Conservation (phyloP, 805 yeast genomes). For the Yarrowia sp. region DNA sequence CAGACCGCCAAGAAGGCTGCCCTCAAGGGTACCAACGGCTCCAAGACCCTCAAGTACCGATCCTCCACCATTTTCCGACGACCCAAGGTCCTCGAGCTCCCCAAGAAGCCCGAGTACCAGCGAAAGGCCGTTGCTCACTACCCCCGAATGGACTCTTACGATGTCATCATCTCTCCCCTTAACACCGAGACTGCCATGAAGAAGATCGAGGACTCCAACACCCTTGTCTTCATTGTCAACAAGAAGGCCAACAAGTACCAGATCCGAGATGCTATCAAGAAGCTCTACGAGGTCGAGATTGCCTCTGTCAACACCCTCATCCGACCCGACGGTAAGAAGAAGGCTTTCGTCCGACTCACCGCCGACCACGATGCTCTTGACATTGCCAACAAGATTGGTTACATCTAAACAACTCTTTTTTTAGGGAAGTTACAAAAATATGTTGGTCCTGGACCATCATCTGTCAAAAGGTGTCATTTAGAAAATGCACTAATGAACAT, state of each 20-base stretch:
- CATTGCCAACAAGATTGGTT: conserved; percentile 99
- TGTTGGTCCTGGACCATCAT: background rate
- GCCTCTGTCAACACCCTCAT: conserved; percentile 92
- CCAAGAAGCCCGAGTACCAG: conserved; percentile 94
- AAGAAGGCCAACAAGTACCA: conserved; percentile 97
- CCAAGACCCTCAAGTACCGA: conserved; percentile 90
- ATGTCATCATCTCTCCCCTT: conserved; percentile 89
- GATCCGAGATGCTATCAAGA: conserved; percentile 97
- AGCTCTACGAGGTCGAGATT: conserved; percentile 95
- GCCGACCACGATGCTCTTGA: conserved; percentile 99
- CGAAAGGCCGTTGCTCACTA: conserved; percentile 95
- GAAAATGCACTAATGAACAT: conserved; percentile 21
- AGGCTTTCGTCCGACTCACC: conserved; percentile 98
- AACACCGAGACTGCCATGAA: conserved; percentile 98
- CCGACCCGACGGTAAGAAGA: conserved; percentile 99
- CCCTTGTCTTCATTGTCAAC: conserved; percentile 97
- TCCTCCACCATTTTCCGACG: conserved; percentile 92
- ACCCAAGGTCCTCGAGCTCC: conserved; percentile 93
- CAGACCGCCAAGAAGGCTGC: conserved; percentile 98
- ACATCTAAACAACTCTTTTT: conserved; percentile 59
- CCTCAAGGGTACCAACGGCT: conserved; percentile 92
- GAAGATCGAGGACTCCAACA: conserved; percentile 99
- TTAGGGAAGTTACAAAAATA: background rate
- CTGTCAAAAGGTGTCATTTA: background rate
- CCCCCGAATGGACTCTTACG: conserved; percentile 95